Conservation (phyloP, 2,329 filamentous ascomycete genomes). For the Graphium sp. region DNA sequence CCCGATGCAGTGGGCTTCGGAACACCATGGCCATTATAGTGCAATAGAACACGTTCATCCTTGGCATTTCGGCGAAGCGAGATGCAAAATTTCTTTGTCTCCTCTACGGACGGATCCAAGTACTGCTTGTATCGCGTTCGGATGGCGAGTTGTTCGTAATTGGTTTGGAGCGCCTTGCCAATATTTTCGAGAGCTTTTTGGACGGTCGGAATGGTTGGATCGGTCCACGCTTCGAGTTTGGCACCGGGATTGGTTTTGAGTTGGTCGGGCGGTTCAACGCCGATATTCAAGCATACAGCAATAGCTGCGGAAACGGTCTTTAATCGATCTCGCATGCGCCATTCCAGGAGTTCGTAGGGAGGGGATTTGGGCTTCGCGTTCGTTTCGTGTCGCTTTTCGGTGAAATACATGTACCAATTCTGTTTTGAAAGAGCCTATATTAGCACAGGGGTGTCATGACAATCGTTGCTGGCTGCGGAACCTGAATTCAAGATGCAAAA, state of each 20-base stretch:
- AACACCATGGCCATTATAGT: constrained; percentile 97
- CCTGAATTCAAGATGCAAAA: constrained; percentile 3
- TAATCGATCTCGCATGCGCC: constrained; percentile 90
- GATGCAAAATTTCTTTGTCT: constrained; percentile 91
- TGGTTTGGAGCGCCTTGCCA: constrained; percentile 84
- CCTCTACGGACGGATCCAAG: constrained; percentile 88
- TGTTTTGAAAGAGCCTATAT: constrained; percentile 18
- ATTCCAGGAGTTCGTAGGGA: constrained; percentile 61
- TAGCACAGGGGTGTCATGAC: constrained; percentile 6
- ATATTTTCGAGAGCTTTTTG: constrained; percentile 87
- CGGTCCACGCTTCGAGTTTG: constrained; percentile 92
- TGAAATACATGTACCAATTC: constrained; percentile 99
- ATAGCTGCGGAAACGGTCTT: constrained; percentile 95
- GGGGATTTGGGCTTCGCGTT: constrained; percentile 69
- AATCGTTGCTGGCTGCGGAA: constrained; percentile 1
- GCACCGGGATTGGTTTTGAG: constrained; percentile 89
- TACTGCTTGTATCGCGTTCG: constrained; percentile 97
- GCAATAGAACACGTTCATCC: constrained; percentile 89
- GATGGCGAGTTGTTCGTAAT: constrained; percentile 91
- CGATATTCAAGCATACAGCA: constrained; percentile 90
- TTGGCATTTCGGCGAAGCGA: constrained; percentile 84
- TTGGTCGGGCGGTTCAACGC: constrained; percentile 92
- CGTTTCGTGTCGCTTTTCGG: constrained; percentile 92
- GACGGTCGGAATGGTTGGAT: constrained; percentile 65
- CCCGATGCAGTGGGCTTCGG: constrained; percentile 89